Evolutionary conservation across 164 flowering plant species (phyloP), one percentile per base, ranked within the genome.

Genomic region (Cinnamomum micranthum): DNA sequence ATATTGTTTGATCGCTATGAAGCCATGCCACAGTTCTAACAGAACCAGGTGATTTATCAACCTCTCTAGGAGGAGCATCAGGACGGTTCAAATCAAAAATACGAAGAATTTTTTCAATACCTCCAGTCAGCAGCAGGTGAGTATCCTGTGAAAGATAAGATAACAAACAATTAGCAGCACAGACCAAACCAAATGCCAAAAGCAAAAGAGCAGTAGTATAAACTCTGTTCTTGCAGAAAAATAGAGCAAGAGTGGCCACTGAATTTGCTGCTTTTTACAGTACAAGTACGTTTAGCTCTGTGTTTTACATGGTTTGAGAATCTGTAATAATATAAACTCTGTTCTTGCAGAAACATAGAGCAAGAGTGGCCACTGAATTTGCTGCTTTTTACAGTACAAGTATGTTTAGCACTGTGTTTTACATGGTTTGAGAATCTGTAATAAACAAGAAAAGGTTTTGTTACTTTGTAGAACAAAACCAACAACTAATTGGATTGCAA

Each of bases 21-120:
- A 96, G 95, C 99, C 98, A 94, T 75, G 95, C 87, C 63, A 90
- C 92, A 63, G 98, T 88, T 85, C 99, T 89, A 68, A 96, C 74
- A 22, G 98, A 91, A 75, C 98, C 98, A 74, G 99, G 98, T 76
- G 98, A 96, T 25, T 89, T 88, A 50, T 90, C 97, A 72, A 94
- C 89, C 89, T 96, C 98, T 80, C 89, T 90, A 31, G 98, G 99
- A 76, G 94, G 83, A 66, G 95, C 97, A 82, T 96, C 99, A 41
- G 91, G 95, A n/a, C 90, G 90, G 82, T 91, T 92, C 83, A 96
- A 77, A 82, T 96, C 97, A 85, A 79, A 96, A 47, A 96, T 89
- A 3, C 98, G 97, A 19, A 94, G 90, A 25, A 86, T 74, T 80
- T 96, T 96, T 83, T 96, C 98, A 70, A 94, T 6, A 22, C 98